phyloP scores from a whole-genome alignment of 805 yeast species.

The Myxozyma sirexii region DNA sequence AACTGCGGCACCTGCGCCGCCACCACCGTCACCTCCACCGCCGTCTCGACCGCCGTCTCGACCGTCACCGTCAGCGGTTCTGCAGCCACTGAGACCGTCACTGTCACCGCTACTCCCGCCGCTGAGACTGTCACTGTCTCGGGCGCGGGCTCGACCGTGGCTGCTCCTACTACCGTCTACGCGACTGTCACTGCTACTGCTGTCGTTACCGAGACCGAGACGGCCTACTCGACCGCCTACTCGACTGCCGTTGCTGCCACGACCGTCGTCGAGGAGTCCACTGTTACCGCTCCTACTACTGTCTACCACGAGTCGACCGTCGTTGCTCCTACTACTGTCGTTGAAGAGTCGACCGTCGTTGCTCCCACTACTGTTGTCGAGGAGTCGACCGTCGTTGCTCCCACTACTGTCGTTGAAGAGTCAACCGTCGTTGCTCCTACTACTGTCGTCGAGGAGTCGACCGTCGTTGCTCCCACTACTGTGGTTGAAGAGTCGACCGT shows the following conservation, averaged over 20 bases:
- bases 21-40: conserved; percentile 12
- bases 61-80: conserved; percentile 28
- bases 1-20: conserved; percentile 27
- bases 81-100: no score
- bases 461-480: conserved; percentile 25
- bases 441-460: conserved; percentile 22
- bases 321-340: conserved; percentile 18
- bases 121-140: conserved; percentile 16
- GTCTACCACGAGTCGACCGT: conserved; percentile 20
- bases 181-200: conserved; percentile 15
- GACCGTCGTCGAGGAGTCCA: conserved; percentile 19
- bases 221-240: conserved; percentile 16
- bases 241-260: conserved; percentile 29
- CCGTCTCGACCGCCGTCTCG: conserved; percentile 5
- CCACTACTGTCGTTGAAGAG: conserved; percentile 16
- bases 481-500: conserved; percentile 16
- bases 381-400: conserved; percentile 14
- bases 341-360: conserved; percentile 16
- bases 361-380: conserved; percentile 18
- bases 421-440: conserved; percentile 22
- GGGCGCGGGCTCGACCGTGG: not conserved
- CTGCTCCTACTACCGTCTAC: conserved; percentile 5
- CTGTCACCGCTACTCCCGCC: not conserved
- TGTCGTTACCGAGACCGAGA: conserved; percentile 22
- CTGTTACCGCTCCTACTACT: conserved; percentile 18